Conservation (phyloP, 495 filamentous ascomycete species). For the Achaetomiella virescens region DNA sequence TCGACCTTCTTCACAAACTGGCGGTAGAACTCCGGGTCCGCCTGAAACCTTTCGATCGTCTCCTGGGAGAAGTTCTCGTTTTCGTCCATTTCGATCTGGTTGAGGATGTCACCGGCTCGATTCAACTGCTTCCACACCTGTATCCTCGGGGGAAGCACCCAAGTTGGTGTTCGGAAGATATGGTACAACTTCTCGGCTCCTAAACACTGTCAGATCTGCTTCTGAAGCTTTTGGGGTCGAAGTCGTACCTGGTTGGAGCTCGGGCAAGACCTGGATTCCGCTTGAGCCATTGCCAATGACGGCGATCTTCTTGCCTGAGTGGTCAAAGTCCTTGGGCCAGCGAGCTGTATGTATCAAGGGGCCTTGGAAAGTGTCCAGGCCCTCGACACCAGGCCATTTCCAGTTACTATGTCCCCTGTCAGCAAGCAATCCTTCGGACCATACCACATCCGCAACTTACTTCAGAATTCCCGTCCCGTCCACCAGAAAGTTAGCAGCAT, state of each 20-base stretch:
- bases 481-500: slow-evolving; percentile 52
- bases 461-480: slow-evolving; percentile 56
- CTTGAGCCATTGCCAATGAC: slow-evolving; percentile 56
- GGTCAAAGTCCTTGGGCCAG: slow-evolving; percentile 52
- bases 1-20: slow-evolving; percentile 37
- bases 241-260: slow-evolving; percentile 47
- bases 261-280: slow-evolving; percentile 55
- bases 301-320: slow-evolving; percentile 51
- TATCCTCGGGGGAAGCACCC: slow-evolving; percentile 54
- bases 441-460: slow-evolving; percentile 24
- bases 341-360: slow-evolving; percentile 52
- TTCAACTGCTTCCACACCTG: slow-evolving; percentile 40
- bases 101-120: slow-evolving; percentile 23
- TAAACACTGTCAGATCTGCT: slow-evolving; percentile 21
- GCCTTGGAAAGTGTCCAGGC: slow-evolving; percentile 44
- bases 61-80: slow-evolving; percentile 37
- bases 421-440: background rate
- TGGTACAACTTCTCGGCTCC: slow-evolving; percentile 42
- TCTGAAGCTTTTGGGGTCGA: background rate
- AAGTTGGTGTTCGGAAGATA: slow-evolving; percentile 56
- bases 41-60: slow-evolving; percentile 43
- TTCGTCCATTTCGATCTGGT: slow-evolving; percentile 24
- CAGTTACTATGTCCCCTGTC: slow-evolving; percentile 41
- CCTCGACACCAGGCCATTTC: slow-evolving; percentile 56
- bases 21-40: slow-evolving; percentile 33